phyloP scores from a whole-genome alignment of 2,329 filamentous ascomycete genomes.

The Fusarium palustre region DNA sequence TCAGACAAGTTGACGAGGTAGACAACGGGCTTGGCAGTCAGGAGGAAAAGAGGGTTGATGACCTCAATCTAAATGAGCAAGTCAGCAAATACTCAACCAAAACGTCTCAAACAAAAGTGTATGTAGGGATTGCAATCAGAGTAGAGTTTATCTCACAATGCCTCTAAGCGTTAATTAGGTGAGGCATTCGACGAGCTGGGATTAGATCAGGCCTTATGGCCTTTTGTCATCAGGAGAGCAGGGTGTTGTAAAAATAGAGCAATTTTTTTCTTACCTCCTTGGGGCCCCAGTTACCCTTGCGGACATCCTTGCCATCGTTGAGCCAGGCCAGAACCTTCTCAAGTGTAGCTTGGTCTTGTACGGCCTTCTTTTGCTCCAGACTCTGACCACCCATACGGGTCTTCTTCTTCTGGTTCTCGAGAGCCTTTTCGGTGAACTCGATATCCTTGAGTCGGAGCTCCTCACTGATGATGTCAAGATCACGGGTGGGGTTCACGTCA shows the following conservation, averaged over 20 bases:
- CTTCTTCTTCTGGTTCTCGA: conserved; percentile 93
- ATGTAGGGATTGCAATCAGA: conserved; percentile 66
- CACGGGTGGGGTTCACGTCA: conserved; percentile 93
- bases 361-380: conserved; percentile 97
- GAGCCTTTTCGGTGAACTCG: conserved; percentile 96
- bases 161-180: conserved; percentile 77
- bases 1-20: conserved; percentile 98
- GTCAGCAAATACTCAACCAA: conserved; percentile 42
- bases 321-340: conserved; percentile 88
- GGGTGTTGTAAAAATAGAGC: conserved; percentile 16
- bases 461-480: conserved; percentile 96
- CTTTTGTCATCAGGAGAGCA: conserved; percentile 94
- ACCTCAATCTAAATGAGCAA: conserved; percentile 79
- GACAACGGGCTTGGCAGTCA: conserved; percentile 96
- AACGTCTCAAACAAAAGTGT: conserved; percentile 6
- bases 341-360: conserved; percentile 92
- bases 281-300: conserved; percentile 87
- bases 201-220: conserved; percentile 91
- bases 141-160: conserved; percentile 86
- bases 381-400: conserved; percentile 93
- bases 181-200: conserved; percentile 99
- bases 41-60: conserved; percentile 95
- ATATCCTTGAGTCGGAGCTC: conserved; percentile 98
- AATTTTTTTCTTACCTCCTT: conserved; percentile 83
- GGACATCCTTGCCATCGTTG: conserved; percentile 90